Conservation (phyloP, 768 basidiomycete genomes). For the Collybia mongolica region DNA sequence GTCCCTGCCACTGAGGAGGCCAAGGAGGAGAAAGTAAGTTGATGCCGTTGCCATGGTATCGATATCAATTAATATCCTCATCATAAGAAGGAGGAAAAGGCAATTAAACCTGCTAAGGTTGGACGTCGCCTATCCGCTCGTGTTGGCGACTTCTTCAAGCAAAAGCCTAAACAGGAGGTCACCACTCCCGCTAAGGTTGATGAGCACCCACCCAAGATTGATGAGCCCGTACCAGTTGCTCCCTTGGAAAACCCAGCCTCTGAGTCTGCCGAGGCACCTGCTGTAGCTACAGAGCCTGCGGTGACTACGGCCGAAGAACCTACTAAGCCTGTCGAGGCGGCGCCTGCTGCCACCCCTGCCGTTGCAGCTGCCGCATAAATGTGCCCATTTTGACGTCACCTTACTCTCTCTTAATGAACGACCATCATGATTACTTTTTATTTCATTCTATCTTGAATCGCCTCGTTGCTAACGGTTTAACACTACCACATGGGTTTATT, state of each 20-base stretch:
- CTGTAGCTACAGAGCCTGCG: constrained; percentile 29
- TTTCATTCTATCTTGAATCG: constrained; percentile 29
- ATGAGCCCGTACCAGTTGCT: constrained; percentile 77
- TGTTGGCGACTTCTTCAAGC: constrained; percentile 81
- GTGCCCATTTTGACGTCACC: constrained; percentile 10
- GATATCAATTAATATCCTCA: not conserved
- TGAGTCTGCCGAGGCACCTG: constrained; percentile 36
- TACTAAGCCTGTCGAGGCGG: constrained; percentile 38
- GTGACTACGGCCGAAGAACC: constrained; percentile 26
- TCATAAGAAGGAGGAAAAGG: constrained; percentile 39
- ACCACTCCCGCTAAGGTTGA: constrained; percentile 78
- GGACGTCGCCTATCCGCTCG: constrained; percentile 83
- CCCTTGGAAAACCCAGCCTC: constrained; percentile 80
- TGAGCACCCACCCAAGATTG: constrained; percentile 87
- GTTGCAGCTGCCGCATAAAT: constrained; percentile 81
- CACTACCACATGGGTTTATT: not conserved
- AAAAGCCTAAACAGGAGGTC: constrained; percentile 65
- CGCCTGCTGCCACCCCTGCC: constrained; percentile 58
- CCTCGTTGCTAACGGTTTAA: constrained; percentile 1
- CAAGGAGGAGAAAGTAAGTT: constrained; percentile 62
- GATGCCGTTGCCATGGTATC: not conserved
- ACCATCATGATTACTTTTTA: constrained; percentile 36
- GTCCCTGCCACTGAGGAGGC: constrained; percentile 48
- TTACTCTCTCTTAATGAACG: constrained; percentile 39
- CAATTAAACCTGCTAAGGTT: constrained; percentile 58